phyloP scores from a whole-genome alignment of 2,329 filamentous ascomycete genomes.

The Magnaporthales sp. region DNA sequence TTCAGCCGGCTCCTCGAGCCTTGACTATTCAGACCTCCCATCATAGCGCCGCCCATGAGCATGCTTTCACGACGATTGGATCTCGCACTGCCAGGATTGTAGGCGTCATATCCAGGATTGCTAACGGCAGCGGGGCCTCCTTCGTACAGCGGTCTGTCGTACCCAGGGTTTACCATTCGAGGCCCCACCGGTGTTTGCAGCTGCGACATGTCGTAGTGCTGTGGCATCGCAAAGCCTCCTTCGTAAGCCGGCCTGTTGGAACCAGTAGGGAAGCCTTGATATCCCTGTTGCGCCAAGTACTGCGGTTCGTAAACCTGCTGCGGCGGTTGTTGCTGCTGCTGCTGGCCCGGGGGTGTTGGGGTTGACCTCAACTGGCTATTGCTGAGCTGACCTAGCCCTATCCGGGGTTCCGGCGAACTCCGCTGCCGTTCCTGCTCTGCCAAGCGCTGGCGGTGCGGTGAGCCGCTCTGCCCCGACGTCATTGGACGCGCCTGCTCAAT shows the following conservation, averaged over 20 bases:
- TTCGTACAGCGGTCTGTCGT: conserved; percentile 29
- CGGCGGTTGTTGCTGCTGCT: conserved; percentile 15
- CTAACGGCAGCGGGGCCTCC: conserved; percentile 15
- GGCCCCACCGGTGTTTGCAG: conserved; percentile 14
- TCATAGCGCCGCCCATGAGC: conserved; percentile 34
- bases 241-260: conserved; percentile 36
- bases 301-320: conserved; percentile 34
- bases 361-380: conserved; percentile 19
- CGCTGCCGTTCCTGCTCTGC: conserved; percentile 30
- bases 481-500: conserved; percentile 33
- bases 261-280: conserved; percentile 13
- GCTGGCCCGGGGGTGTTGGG: conserved; percentile 34
- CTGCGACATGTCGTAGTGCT: conserved; percentile 23
- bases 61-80: conserved; percentile 50
- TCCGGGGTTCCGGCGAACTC: conserved; percentile 43
- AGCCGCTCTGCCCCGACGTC: conserved; percentile 39
- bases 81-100: conserved; percentile 19
- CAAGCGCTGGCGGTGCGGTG: conserved; percentile 42
- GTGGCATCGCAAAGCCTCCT: conserved; percentile 25
- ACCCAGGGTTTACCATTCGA: conserved; percentile 20
- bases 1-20: conserved; percentile 43
- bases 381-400: conserved; percentile 13
- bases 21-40: conserved; percentile 36
- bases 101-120: conserved; percentile 26
- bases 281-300: conserved; percentile 27